Base-by-base conservation (phyloP, 495 filamentous ascomycete genomes). In the Penicillium robsamsonii region DNA sequence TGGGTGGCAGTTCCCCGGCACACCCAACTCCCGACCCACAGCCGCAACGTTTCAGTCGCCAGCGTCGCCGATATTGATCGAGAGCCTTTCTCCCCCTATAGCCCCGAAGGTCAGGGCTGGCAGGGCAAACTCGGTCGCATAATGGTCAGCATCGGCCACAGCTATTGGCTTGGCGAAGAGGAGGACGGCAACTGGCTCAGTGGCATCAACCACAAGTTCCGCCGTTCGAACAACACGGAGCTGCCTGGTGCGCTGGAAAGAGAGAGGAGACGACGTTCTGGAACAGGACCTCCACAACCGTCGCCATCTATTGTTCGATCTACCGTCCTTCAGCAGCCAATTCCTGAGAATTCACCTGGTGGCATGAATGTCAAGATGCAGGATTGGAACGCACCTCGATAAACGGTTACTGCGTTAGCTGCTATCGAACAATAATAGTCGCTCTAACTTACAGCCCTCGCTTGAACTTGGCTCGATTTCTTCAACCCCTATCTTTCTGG, bases 101-200 rank as follows among this genome's bases (percentile, higher is more conserved):
- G 80, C 25, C 82, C 84, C 13, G 82, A 87, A 42, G 89, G 91
- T 15, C 79, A 85, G 50, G 91, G 91, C 0, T 90, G 87, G 87
- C 75, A 81, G 66, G 92, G 91, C 20, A 82, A 79, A 67, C 59
- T 91, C 24, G 92, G 90, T 3, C 75, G 91, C 30, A 58, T 75
- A 3, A 87, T 96, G 89, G 79, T 95, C 17, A 70, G 76, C 4
- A 68, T 91, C 18, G 87, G 86, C 18, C 80, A 75, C 58, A 75
- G 75, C 50, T 96, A 93, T 68, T 96, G 91, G 92, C 69, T 93
- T 8, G 90, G 83, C 49, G 76, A 79, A 50, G 64, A 74, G 50
- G 70, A 77, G 29, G 71, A 77, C 51, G 66, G 79, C 24, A 82
- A 81, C 60, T 91, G 87, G 87, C 77, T 84, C 58, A 70, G 74